A percentile compares a stretch with the other conserved stretches of the same genome.
These are phyloP conservation scores for Dentipellis fragilis DNA, from an alignment of 768 basidiomycete species.

Conservation along the genomic window DNA sequence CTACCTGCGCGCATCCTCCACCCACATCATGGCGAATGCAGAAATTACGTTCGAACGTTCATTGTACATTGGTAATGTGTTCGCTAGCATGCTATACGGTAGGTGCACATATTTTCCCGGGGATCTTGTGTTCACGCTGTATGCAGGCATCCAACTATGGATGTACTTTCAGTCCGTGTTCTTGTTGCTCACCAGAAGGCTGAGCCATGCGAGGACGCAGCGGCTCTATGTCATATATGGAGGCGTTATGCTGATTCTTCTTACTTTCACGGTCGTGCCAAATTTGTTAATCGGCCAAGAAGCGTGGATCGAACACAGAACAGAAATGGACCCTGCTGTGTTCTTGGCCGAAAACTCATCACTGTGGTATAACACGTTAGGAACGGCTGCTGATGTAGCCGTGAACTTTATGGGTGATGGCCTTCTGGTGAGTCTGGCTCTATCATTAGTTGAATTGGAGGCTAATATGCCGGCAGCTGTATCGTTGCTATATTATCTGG, in stretches of 20 bases:
- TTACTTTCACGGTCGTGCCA: conserved; percentile 19
- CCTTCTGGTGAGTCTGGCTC: conserved; percentile 15
- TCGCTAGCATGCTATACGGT: conserved; percentile 7
- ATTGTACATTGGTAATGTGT: conserved; percentile 5
- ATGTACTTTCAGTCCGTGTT: conserved; percentile 3
- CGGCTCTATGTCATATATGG: conserved; percentile 15
- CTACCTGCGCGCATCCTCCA: background rate
- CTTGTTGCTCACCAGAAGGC: background rate
- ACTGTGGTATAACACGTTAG: conserved; percentile 18
- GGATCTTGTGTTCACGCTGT: background rate
- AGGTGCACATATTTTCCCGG: background rate
- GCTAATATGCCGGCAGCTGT: conserved; percentile 8
- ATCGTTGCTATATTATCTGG: conserved; percentile 18
- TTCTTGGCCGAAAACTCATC: conserved; percentile 12
- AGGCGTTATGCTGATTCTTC: conserved; percentile 17
- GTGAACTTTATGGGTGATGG: conserved; percentile 19
- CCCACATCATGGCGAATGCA: background rate
- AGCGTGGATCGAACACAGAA: conserved; percentile 19
- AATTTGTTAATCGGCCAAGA: conserved; percentile 19
- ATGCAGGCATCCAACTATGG: conserved; percentile 1
- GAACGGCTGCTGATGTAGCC: conserved; percentile 14
- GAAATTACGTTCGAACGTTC: conserved; percentile 4
- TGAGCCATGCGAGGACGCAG: conserved; percentile 2
- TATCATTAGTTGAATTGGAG: background rate
- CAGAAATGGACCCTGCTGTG: conserved; percentile 18